Evolutionary conservation across 345 rosid species (phyloP).

Genomic region (Balakata baccata): DNA sequence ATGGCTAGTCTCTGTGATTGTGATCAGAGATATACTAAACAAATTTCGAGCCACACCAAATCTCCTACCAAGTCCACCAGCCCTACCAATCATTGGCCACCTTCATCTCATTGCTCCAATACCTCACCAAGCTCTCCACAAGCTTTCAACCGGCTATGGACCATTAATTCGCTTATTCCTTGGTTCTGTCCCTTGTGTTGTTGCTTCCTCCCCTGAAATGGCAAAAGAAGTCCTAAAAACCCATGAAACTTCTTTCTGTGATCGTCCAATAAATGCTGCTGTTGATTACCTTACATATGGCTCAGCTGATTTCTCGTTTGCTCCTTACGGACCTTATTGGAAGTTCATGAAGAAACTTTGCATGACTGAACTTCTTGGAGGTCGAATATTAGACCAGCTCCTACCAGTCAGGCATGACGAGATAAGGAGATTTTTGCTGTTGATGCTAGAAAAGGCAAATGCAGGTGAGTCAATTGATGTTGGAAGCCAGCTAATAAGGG

Average conservation of each 20-base stretch:
- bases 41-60: constrained; percentile 11
- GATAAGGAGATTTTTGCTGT: constrained; percentile 27
- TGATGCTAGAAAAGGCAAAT: constrained; percentile 32
- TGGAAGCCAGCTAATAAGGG: constrained; percentile 40
- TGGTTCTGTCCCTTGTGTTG: constrained; percentile 51
- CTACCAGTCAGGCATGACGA: constrained; percentile 42
- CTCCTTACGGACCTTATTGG: constrained; percentile 60
- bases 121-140: constrained; percentile 61
- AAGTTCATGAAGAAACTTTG: constrained; percentile 65
- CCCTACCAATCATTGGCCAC: constrained; percentile 59
- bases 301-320: constrained; percentile 47
- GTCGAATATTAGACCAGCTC: constrained; percentile 35
- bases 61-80: constrained; percentile 50
- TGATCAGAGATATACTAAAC: constrained; percentile 28
- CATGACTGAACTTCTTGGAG: constrained; percentile 47
- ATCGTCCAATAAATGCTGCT: constrained; percentile 33
- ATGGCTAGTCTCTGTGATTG: constrained; percentile 40
- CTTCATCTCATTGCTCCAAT: constrained; percentile 57
- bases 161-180: constrained; percentile 52
- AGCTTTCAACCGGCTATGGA: constrained; percentile 49
- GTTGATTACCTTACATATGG: constrained; percentile 55
- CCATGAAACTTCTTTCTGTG: constrained; percentile 45
- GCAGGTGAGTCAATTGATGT: constrained; percentile 35
- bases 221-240: constrained; percentile 68
- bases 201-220: constrained; percentile 55